phyloP scores from a whole-genome alignment of 83 land plant species.

The Picea abies region DNA sequence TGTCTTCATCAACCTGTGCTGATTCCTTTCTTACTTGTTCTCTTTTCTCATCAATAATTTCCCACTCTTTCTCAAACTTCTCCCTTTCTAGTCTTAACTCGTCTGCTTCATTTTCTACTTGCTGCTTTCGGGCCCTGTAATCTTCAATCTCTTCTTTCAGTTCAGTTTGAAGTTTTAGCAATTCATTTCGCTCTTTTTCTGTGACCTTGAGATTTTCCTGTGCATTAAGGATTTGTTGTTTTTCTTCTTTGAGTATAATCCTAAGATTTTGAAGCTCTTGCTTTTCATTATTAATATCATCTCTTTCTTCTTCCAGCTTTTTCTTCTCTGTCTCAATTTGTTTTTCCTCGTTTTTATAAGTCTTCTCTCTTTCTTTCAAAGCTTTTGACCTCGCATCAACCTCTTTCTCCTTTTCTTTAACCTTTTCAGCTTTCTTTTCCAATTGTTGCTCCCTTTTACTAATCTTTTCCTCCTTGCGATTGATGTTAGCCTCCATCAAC shows the following conservation, averaged over 20 bases:
- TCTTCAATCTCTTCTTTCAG: constrained; percentile 82
- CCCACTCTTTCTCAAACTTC: constrained; percentile 90
- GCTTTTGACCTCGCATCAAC: constrained; percentile 53
- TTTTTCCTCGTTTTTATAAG: constrained; percentile 60
- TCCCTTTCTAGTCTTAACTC: constrained; percentile 75
- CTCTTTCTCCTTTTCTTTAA: constrained; percentile 67
- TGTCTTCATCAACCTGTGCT: constrained; percentile 47
- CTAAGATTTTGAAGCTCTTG: constrained; percentile 47
- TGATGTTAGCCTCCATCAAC: constrained; percentile 48
- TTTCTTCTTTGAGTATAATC: constrained; percentile 40
- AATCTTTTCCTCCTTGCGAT: constrained; percentile 53
- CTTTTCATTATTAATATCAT: constrained; percentile 33
- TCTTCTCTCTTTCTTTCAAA: constrained; percentile 60
- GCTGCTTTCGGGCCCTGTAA: constrained; percentile 48
- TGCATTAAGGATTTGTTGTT: constrained; percentile 45
- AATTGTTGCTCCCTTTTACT: constrained; percentile 59
- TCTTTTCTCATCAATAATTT: constrained; percentile 80
- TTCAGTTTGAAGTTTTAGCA: constrained; percentile 47
- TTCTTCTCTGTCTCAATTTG: constrained; percentile 47
- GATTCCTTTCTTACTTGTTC: constrained; percentile 51
- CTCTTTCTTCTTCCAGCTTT: constrained; percentile 46
- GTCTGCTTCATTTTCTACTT: constrained; percentile 64
- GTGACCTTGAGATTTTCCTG: constrained; percentile 57
- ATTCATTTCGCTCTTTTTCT: constrained; percentile 69
- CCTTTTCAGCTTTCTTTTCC: constrained; percentile 54